Conservation (phyloP, 306 rosid species). For the Glycine soja region DNA sequence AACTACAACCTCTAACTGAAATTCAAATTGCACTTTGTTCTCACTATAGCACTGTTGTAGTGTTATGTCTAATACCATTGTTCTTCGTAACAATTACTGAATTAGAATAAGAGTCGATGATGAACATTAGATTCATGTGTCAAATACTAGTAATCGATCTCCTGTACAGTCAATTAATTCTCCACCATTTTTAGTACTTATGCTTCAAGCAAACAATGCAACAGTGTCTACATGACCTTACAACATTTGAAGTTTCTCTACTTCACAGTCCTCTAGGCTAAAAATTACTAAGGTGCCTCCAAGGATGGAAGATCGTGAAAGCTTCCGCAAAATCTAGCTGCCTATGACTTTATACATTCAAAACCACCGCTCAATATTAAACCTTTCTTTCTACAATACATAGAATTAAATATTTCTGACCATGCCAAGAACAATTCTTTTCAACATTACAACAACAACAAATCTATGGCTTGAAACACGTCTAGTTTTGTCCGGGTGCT, state of each 20-base stretch:
- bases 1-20: too few relatives aligned
- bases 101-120: background rate
- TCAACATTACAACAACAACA: conserved; percentile 45
- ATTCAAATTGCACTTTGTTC: too few relatives aligned
- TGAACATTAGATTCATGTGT: background rate
- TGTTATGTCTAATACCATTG: background rate
- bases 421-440: background rate
- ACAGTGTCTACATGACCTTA: conserved; percentile 7
- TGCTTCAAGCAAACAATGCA: background rate
- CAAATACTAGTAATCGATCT: background rate
- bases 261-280: background rate
- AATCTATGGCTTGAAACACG: conserved; percentile 28
- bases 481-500: conserved; percentile 34
- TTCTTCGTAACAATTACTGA: background rate
- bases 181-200: background rate
- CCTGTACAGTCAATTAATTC: background rate
- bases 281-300: background rate
- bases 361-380: conserved; percentile 33
- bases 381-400: conserved; percentile 56
- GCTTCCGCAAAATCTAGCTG: conserved; percentile 15
- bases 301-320: conserved; percentile 7
- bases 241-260: conserved; percentile 21
- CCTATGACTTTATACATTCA: conserved; percentile 57
- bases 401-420: conserved; percentile 38
- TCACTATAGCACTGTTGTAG: too few relatives aligned